Conservation (phyloP, 306 rosid genomes). For the Prunus mongolica region DNA sequence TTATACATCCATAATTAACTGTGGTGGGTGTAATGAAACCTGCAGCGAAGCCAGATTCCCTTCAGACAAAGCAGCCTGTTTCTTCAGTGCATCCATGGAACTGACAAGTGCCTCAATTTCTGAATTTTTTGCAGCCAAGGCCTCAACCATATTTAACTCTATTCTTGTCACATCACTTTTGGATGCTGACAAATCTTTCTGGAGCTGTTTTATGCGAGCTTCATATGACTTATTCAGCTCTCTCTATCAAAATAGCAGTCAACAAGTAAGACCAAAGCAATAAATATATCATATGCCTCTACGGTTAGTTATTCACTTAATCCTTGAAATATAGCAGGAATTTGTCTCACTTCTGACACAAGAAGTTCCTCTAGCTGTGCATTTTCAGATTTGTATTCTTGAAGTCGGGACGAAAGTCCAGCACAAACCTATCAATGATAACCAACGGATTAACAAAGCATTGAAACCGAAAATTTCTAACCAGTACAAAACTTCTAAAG, state of each 20-base stretch:
- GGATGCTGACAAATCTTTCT: conserved; percentile 67
- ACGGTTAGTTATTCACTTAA: background rate
- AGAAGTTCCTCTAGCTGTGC: conserved; percentile 99
- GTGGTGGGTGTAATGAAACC: conserved; percentile 43
- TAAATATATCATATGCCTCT: background rate
- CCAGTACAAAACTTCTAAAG: conserved; percentile 17
- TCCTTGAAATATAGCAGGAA: conserved; percentile 16
- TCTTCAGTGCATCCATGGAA: conserved; percentile 81
- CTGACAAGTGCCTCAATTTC: conserved; percentile 83
- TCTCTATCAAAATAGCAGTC: conserved; percentile 53
- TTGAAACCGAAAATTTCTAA: conserved; percentile 13
- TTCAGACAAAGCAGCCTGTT: conserved; percentile 83
- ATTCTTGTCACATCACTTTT: conserved; percentile 76
- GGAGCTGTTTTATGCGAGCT: conserved; percentile 76
- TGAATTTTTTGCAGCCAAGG: conserved; percentile 87
- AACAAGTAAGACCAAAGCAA: conserved; percentile 6
- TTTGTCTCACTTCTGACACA: conserved; percentile 65
- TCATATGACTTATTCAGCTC: conserved; percentile 90
- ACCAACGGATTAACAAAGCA: conserved; percentile 29
- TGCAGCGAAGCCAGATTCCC: conserved; percentile 90
- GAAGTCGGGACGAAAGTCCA: conserved; percentile 93
- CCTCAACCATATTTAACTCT: conserved; percentile 85
- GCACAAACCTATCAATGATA: conserved; percentile 78
- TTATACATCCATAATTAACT: background rate
- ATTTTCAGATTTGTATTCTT: conserved; percentile 92